Percentiles rank a stretch among this genome's conserved stretches.
phyloP scores from a whole-genome alignment of 441 rosid genomes.

The Erodium chrysanthum region DNA sequence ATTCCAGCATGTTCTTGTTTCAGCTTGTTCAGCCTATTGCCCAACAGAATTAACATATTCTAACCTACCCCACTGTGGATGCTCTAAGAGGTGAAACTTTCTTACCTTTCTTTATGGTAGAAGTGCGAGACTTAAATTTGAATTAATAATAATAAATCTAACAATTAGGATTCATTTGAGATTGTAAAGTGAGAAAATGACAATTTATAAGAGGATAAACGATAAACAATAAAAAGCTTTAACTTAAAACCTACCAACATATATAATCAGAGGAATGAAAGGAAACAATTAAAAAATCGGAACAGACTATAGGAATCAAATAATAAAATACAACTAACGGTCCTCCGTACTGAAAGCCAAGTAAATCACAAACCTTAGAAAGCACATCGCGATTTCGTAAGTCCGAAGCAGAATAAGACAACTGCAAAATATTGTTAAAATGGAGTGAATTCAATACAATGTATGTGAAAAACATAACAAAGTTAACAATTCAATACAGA shows the following conservation, averaged over 20 bases:
- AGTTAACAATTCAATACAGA: not conserved
- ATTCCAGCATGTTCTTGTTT: too few species aligned
- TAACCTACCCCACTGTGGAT: too few species aligned
- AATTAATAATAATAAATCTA: not conserved
- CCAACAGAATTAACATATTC: too few species aligned
- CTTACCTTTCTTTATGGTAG: not conserved
- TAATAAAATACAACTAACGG: not conserved
- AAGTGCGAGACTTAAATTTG: not conserved
- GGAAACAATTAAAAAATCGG: not conserved
- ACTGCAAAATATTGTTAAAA: conserved; percentile 34
- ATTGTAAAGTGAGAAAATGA: not conserved
- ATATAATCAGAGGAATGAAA: not conserved
- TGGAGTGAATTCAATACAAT: conserved; percentile 6
- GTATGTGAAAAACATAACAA: not conserved
- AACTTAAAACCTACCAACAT: not conserved
- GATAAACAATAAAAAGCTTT: not conserved
- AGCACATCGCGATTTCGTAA: conserved; percentile 74
- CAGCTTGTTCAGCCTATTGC: too few species aligned
- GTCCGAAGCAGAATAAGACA: conserved; percentile 75
- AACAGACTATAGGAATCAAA: not conserved
- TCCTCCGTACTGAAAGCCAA: not conserved
- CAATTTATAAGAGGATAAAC: not conserved
- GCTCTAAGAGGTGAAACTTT: not conserved
- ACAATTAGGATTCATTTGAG: not conserved
- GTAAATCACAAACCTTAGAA: conserved; percentile 56